Base-by-base conservation (phyloP, 208 protist genomes). In the Acanthamoeba polyphaga region DNA sequence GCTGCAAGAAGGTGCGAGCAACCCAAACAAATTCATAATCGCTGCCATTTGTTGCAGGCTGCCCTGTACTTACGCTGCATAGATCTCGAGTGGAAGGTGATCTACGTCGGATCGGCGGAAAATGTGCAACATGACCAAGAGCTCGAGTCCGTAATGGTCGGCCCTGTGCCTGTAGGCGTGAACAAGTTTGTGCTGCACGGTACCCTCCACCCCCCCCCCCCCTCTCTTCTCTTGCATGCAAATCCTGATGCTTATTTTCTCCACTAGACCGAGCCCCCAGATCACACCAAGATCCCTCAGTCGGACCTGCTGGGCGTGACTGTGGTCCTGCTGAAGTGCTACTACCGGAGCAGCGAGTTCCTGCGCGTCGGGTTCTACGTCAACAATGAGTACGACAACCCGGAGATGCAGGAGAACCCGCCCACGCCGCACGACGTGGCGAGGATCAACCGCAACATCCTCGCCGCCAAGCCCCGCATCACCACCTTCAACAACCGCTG, bases 301-400 rank as follows among this genome's bases (percentile, higher is more conserved):
- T 94, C 97, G 49, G 99, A 99, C 90, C 94, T 99, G 22, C 95
- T 99, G 12, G 99, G 98, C 64, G 99, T 99, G 12, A 99, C 99
- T 0, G 98, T 99, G 29, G 95, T 99, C 29, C 96, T 99, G 60
- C 98, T 99, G 43, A 99, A 98, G 0, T 99, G 99, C 95, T 97
- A 98, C 84, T 99, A 99, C 95, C 96, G 97, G 19, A 96, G 97
- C 2, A 97, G 99, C 92, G 98, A 99, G 96, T 99, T 99, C 95
- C 96, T 99, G 88, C 97, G 99, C 12, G 98, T 99, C 4, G 99
- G 99, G 13, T 99, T 99, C 96, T 99, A 99, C 97, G 98, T 99
- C n/a, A 99, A 98, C 93, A 99, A 99, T 60, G 98, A 97, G 64
- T 92, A 92, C 87, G 55, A 68, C 12, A 34, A 13, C 15, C 60